Percentiles rank a stretch among this genome's conserved stretches.
phyloP scores from a whole-genome alignment of 345 rosid species.

The Arabis hirsuta region DNA sequence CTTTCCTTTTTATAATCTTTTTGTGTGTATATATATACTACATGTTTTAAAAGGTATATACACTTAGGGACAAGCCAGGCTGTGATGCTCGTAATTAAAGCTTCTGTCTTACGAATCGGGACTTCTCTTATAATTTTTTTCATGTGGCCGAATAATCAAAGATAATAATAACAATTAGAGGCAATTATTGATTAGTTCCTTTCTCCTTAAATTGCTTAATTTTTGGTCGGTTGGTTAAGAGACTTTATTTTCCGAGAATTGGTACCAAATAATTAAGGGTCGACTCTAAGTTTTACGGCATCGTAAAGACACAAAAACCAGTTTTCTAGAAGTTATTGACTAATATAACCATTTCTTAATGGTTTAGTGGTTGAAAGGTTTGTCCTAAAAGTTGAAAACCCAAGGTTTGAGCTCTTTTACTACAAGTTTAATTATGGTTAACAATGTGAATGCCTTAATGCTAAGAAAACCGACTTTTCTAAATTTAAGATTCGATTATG shows the following conservation, averaged over 20 bases:
- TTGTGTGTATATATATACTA: too few relatives aligned
- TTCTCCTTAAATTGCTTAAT: slow-evolving; percentile 16
- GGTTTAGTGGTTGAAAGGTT: too few relatives aligned
- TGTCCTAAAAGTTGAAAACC: too few relatives aligned
- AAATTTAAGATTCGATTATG: too few relatives aligned
- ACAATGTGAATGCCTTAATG: too few relatives aligned
- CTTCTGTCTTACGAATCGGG: slow-evolving; percentile 19
- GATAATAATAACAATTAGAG: slow-evolving; percentile 4
- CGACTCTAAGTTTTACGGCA: slow-evolving; percentile 1
- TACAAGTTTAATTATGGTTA: too few relatives aligned
- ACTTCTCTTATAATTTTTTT: not conserved
- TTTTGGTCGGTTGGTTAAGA: slow-evolving; percentile 34
- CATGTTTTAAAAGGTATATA: not conserved
- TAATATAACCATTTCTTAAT: too few relatives aligned
- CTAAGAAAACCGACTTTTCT: too few relatives aligned
- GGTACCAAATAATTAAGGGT: slow-evolving; percentile 1
- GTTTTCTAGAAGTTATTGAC: too few relatives aligned
- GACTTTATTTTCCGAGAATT: not conserved
- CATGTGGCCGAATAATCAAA: slow-evolving; percentile 15
- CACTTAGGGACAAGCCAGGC: slow-evolving; percentile 36
- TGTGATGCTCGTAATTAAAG: slow-evolving; percentile 35
- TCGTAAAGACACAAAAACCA: not conserved
- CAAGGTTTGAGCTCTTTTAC: too few relatives aligned
- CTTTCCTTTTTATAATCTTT: too few relatives aligned
- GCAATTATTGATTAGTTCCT: slow-evolving; percentile 27